Percentiles rank a stretch among this genome's conserved stretches.
These are phyloP conservation scores for Pythium inflatum DNA, from an alignment of 352 stramenopile genomes.

Conservation along the genomic window DNA sequence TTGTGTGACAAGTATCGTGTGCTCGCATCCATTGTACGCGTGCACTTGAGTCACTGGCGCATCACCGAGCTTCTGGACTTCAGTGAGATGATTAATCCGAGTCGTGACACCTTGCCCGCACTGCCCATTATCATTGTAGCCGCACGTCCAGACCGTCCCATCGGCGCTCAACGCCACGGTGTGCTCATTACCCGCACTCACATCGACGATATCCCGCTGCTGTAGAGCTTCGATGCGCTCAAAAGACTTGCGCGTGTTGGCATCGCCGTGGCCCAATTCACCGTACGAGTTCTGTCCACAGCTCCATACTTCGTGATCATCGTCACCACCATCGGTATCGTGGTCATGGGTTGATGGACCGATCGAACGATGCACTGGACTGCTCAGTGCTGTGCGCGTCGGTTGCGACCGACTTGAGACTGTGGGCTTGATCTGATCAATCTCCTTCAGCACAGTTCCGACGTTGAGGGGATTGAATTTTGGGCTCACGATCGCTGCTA, in stretches of 20 bases:
- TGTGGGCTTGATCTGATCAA: slow-evolving; percentile 43
- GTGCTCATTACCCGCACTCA: slow-evolving; percentile 85
- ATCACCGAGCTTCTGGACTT: too few relatives aligned
- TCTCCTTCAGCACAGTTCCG: slow-evolving; percentile 41
- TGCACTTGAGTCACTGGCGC: too few relatives aligned
- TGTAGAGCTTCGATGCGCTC: slow-evolving; percentile 78
- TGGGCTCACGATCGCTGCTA: slow-evolving; percentile 29
- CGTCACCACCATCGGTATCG: slow-evolving; percentile 41
- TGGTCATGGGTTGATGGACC: background rate
- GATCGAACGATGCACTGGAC: too few relatives aligned
- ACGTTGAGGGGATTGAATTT: slow-evolving; percentile 59
- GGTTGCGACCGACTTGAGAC: background rate
- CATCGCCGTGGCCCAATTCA: slow-evolving; percentile 83
- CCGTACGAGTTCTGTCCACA: slow-evolving; percentile 91
- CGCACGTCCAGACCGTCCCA: slow-evolving; percentile 80
- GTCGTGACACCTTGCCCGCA: slow-evolving; percentile 86
- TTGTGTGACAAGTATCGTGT: slow-evolving; percentile 85
- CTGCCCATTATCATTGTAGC: slow-evolving; percentile 88
- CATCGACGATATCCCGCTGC: slow-evolving; percentile 84
- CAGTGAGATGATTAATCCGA: too few relatives aligned
- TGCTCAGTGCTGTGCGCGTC: too few relatives aligned
- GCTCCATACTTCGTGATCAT: slow-evolving; percentile 91
- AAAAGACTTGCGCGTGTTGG: slow-evolving; percentile 81
- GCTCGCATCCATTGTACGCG: slow-evolving; percentile 90
- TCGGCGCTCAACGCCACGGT: slow-evolving; percentile 82